Evolutionary conservation across 78 protist genomes (phyloP), one percentile per base, ranked within the genome.

Genomic region (Capsaspora owczarzaki): DNA sequence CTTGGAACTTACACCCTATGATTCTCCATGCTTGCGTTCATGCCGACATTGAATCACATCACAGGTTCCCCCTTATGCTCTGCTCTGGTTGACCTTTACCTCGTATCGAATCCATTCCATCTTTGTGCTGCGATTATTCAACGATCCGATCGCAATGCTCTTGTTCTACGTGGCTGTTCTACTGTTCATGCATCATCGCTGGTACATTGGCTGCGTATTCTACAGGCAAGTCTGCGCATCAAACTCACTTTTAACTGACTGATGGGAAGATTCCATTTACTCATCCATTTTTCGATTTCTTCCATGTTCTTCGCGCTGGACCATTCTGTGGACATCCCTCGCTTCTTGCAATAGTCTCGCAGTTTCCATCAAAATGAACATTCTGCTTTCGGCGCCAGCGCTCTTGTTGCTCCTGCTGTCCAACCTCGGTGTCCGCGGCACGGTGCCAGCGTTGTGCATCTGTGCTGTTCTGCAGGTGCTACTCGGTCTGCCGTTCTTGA

Each of bases 291-390:
- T n/a, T n/a, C n/a, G n/a, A n/a, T n/a, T n/a, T n/a, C n/a, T n/a
- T n/a, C n/a, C n/a, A n/a, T n/a, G n/a, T n/a, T n/a, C n/a, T n/a
- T n/a, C n/a, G n/a, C n/a, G n/a, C n/a, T n/a, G n/a, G n/a, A n/a
- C n/a, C n/a, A n/a, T n/a, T n/a, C n/a, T n/a, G n/a, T n/a, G n/a
- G n/a, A n/a, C n/a, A n/a, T n/a, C n/a, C n/a, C n/a, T n/a, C n/a
- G n/a, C n/a, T n/a, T n/a, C n/a, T n/a, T n/a, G n/a, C n/a, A n/a
- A n/a, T 46, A 83, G 47, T 53, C 46, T 87, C 14, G 92, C 85
- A 0, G 88, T 93, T 37, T 83, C 94, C 4, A 44, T 95, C 47
- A 95, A 95, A 70, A 95, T 95, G 98, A 93, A 93, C 66, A 89
- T 86, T 51, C 78, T 95, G 2, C 81, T 93, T 0, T 89, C 51